These are phyloP conservation scores for Metarhizium guizhouense DNA, from an alignment of 2,329 filamentous ascomycete species.

Conservation along the genomic window DNA sequence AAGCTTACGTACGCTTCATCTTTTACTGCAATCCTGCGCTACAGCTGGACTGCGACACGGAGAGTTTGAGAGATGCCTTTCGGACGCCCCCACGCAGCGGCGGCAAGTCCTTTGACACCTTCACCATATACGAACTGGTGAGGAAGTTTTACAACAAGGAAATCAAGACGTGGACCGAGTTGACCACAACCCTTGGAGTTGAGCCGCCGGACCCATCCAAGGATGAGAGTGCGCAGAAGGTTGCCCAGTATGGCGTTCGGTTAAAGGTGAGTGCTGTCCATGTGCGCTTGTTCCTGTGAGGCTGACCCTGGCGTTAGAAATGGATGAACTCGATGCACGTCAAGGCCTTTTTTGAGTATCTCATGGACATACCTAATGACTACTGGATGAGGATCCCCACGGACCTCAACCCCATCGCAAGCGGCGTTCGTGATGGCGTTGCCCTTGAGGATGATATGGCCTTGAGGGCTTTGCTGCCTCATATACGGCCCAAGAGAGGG, in stretches of 20 bases:
- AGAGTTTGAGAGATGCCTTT: slow-evolving; percentile 66
- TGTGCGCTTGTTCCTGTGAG: background rate
- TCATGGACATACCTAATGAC: slow-evolving; percentile 65
- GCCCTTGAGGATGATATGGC: slow-evolving; percentile 82
- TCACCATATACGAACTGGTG: slow-evolving; percentile 68
- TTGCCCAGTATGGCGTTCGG: slow-evolving; percentile 88
- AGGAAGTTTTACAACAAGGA: slow-evolving; percentile 70
- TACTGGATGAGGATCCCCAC: slow-evolving; percentile 74
- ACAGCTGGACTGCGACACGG: slow-evolving; percentile 54
- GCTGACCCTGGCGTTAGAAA: slow-evolving; percentile 40
- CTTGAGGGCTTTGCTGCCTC: slow-evolving; percentile 71
- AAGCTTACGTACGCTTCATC: slow-evolving; percentile 78
- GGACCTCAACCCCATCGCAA: slow-evolving; percentile 51
- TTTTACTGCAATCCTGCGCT: slow-evolving; percentile 86
- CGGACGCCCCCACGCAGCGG: slow-evolving; percentile 76
- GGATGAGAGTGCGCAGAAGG: slow-evolving; percentile 83
- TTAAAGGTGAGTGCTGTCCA: slow-evolving; percentile 56
- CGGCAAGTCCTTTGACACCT: slow-evolving; percentile 77
- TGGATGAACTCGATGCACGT: slow-evolving; percentile 98
- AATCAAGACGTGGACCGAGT: slow-evolving; percentile 85
- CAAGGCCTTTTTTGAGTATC: slow-evolving; percentile 88
- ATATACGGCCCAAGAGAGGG: slow-evolving; percentile 56
- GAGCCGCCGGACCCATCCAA: slow-evolving; percentile 74
- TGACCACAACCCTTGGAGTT: slow-evolving; percentile 81
- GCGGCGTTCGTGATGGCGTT: slow-evolving; percentile 69